These are phyloP conservation scores for Candida ipomoeae DNA, from an alignment of 805 yeast species.

Conservation along the genomic window DNA sequence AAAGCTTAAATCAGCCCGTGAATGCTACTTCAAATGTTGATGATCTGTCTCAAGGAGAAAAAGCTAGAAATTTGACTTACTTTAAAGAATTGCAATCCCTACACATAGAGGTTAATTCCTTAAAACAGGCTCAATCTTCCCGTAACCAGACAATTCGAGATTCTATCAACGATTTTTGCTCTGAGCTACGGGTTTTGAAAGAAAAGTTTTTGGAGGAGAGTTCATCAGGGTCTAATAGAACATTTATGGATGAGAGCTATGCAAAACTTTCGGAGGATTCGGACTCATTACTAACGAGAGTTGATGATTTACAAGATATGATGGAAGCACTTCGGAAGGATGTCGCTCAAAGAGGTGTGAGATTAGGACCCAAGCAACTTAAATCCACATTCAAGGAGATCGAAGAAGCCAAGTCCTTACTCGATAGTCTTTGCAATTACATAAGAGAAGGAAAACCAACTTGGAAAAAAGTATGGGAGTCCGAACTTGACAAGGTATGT, in stretches of 20 bases:
- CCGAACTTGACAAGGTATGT: slow-evolving; percentile 82
- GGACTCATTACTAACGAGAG: slow-evolving; percentile 66
- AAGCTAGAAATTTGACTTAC: slow-evolving; percentile 7
- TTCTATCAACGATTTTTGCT: slow-evolving; percentile 41
- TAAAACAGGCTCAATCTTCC: slow-evolving; percentile 51
- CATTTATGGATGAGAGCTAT: slow-evolving; percentile 76
- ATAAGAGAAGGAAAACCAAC: slow-evolving; percentile 69
- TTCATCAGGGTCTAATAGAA: slow-evolving; percentile 37
- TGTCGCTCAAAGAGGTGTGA: slow-evolving; percentile 86
- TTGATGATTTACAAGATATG: slow-evolving; percentile 88
- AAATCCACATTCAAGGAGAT: slow-evolving; percentile 64
- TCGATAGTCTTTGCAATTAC: slow-evolving; percentile 54
- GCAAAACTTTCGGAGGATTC: slow-evolving; percentile 69
- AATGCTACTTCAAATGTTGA: background rate
- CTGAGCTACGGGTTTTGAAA: slow-evolving; percentile 50
- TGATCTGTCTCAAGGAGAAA: slow-evolving; percentile 5
- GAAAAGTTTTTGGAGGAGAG: slow-evolving; percentile 36
- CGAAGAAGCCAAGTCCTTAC: slow-evolving; percentile 47
- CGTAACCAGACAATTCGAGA: slow-evolving; percentile 41
- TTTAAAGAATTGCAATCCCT: slow-evolving; percentile 29
- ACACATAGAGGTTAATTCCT: slow-evolving; percentile 54
- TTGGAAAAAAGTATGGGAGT: slow-evolving; percentile 92
- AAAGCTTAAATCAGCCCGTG: background rate
- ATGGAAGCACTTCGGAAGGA: slow-evolving; percentile 87
- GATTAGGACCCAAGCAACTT: slow-evolving; percentile 72